Percentiles rank a stretch among this genome's conserved stretches.
phyloP scores from a whole-genome alignment of 768 basidiomycete genomes.

The Mycena crocata region DNA sequence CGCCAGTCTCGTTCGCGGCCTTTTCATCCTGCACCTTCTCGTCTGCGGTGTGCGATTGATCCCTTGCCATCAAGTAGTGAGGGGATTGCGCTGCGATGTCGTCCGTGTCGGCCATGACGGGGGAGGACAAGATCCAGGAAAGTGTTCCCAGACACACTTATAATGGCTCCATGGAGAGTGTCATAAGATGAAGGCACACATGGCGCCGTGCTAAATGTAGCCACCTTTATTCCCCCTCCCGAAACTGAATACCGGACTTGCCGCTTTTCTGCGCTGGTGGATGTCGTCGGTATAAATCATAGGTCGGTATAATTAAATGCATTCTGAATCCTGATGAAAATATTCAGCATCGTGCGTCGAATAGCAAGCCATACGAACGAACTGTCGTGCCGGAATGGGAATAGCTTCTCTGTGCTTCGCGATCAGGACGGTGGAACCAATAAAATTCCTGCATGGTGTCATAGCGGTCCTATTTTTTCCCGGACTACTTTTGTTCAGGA shows the following conservation, averaged over 20 bases:
- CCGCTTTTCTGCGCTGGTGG: background rate
- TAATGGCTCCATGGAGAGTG: constrained; percentile 19
- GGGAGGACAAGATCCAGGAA: background rate
- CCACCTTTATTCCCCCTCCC: background rate
- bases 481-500: too few relatives aligned
- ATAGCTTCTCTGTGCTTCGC: background rate
- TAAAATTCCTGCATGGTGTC: background rate
- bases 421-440: background rate
- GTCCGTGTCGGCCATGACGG: constrained; percentile 24
- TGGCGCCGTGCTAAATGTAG: constrained; percentile 2
- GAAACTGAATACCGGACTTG: background rate
- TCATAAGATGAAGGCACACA: constrained; percentile 1
- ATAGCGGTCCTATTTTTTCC: too few relatives aligned
- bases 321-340: too few relatives aligned
- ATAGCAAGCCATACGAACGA: too few relatives aligned
- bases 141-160: constrained; percentile 10
- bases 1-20: constrained; percentile 31
- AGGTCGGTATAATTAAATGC: too few relatives aligned
- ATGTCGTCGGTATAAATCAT: too few relatives aligned
- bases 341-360: too few relatives aligned
- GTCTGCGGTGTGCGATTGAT: constrained; percentile 30
- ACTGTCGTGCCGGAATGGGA: background rate
- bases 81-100: constrained; percentile 37
- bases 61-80: constrained; percentile 39
- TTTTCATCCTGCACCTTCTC: constrained; percentile 39